Percentiles rank a stretch among this genome's conserved stretches.
phyloP scores from a whole-genome alignment of 225 moss, liverwort and hornwort species.

The Climacium dendroides region DNA sequence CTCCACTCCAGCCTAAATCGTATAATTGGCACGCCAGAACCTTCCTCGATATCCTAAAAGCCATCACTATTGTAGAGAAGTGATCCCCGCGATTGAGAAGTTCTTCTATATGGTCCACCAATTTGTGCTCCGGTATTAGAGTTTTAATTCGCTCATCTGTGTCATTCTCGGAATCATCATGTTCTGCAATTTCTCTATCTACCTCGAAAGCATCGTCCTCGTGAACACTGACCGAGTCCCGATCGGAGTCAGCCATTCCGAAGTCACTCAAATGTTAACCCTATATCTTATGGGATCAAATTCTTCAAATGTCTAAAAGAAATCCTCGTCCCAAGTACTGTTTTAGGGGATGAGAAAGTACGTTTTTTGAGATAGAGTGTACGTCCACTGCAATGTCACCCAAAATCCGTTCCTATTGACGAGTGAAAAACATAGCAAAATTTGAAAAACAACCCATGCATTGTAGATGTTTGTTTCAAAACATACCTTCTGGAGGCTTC shows the following conservation, averaged over 20 bases:
- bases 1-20: not conserved
- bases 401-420: no score
- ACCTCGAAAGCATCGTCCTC: not conserved
- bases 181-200: not conserved
- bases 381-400: no score
- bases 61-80: not conserved
- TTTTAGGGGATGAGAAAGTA: no score
- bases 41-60: not conserved
- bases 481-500: no score
- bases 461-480: no score
- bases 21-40: not conserved
- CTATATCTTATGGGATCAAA: not conserved
- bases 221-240: not conserved
- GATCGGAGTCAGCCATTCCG: not conserved
- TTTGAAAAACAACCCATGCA: no score
- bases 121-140: not conserved
- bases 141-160: not conserved
- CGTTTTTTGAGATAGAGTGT: no score
- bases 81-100: not conserved
- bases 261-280: not conserved
- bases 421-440: no score
- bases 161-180: not conserved
- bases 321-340: no score
- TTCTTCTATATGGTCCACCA: not conserved
- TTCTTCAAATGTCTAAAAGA: no score